Evolutionary conservation across 75 land plant species (phyloP), one percentile per base, ranked within the genome.

Genomic region (Sequoia sempervirens): DNA sequence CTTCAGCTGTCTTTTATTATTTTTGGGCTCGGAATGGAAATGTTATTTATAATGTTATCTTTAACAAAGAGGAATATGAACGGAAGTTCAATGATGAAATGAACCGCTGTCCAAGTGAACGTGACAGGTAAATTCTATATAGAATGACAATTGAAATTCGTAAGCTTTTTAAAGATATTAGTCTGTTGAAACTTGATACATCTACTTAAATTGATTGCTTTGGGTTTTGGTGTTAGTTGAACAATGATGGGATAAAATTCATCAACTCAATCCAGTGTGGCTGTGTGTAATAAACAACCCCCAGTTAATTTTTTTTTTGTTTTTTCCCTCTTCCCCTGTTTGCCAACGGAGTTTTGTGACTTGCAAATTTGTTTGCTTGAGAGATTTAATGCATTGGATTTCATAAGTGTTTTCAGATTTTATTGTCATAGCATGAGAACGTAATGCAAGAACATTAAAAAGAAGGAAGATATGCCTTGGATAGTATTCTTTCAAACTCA

Each of bases 21-120:
- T 89, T 89, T 72, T 89, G 89, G 88, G 90, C 89, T 14, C 75
- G 89, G 28, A 89, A 89, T 83, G 88, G 79, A 41, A 80, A 43
- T n/a, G 89, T 80, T 81, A 61, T 88, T 43, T 87, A 80, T 74
- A 83, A 88, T 50, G 82, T 61, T 10, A 46, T 87, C 45, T 87
- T 87, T 45, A 52, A 87, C 58, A 80, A 84, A 52, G 89, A 83
- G 28, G 83, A 80, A 72, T 89, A 87, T 46, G 26, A 34, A 45
- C 68, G 32, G 66, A 82, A 83, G 53, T 88, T 82, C 66, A 52
- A 10, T 36, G 79, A 53, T 23, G 87, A 81, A 14, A 50, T 84
- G 82, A 34, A 68, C 18, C 83, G 83, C 41, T 20, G 43, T 26
- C 83, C 47, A 40, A 82, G 85, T 56, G 52, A 84, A 37, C 83